Conservation (phyloP, 148 eudicot species). For the Rheum nobile region DNA sequence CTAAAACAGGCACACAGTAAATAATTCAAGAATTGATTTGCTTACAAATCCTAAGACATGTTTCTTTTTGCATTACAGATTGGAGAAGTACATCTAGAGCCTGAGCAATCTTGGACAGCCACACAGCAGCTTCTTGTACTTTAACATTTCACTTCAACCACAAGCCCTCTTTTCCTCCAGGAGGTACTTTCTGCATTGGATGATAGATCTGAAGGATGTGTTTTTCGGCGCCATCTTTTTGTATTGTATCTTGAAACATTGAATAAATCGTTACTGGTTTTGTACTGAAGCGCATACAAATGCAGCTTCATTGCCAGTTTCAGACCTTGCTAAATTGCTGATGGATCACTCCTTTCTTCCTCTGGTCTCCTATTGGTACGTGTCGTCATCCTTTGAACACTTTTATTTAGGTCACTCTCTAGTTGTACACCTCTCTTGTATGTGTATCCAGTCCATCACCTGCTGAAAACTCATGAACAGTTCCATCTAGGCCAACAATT, state of each 20-base stretch:
- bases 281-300: background rate
- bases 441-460: background rate
- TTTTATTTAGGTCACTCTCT: background rate
- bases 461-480: slow-evolving; percentile 7
- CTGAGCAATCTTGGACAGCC: slow-evolving; percentile 78
- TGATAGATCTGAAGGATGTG: background rate
- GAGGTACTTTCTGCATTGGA: too few relatives aligned
- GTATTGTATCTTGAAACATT: background rate
- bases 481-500: slow-evolving; percentile 8
- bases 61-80: slow-evolving; percentile 35
- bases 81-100: slow-evolving; percentile 55
- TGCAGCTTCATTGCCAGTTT: background rate
- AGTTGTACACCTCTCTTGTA: background rate
- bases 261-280: background rate
- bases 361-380: too few relatives aligned
- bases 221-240: background rate
- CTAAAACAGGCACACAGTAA: background rate
- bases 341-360: background rate
- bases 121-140: slow-evolving; percentile 40
- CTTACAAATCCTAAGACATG: background rate
- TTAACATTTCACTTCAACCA: background rate
- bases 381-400: background rate
- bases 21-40: background rate
- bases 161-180: background rate
- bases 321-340: background rate